phyloP scores from a whole-genome alignment of 108 stramenopile species.

The Fistulifera solaris region DNA sequence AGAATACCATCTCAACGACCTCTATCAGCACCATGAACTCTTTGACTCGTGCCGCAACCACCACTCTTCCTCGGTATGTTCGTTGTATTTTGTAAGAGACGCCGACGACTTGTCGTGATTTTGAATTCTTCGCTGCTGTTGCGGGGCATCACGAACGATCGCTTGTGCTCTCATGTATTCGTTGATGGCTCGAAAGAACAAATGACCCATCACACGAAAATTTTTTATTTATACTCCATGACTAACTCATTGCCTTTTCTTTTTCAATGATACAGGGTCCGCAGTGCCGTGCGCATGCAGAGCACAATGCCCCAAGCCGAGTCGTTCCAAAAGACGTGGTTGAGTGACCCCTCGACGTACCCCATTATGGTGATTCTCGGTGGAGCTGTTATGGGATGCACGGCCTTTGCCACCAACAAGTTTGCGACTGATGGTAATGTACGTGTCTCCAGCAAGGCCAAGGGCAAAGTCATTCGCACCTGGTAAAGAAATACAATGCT shows the following conservation, averaged over 20 bases:
- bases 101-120: too few relatives aligned
- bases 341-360: conserved; percentile 49
- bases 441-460: conserved; percentile 24
- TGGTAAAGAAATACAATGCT: conserved; percentile 16
- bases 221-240: neutral
- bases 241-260: neutral
- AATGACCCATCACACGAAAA: neutral
- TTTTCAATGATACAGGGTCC: neutral
- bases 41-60: conserved; percentile 4
- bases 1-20: neutral
- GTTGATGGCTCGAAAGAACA: neutral
- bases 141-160: too few relatives aligned
- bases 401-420: conserved; percentile 22
- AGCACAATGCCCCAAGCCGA: neutral
- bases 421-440: conserved; percentile 31
- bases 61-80: conserved; percentile 10
- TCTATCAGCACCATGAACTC: conserved; percentile 8
- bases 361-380: conserved; percentile 40
- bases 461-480: conserved; percentile 36
- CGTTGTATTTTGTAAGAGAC: too few relatives aligned
- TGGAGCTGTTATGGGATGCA: conserved; percentile 26
- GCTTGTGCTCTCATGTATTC: neutral
- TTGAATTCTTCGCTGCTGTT: too few relatives aligned
- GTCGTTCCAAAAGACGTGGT: conserved; percentile 28
- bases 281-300: too few relatives aligned